Percentiles rank a stretch among this genome's conserved stretches.
Conservation (phyloP, 148 eudicot genomes). For the Silene latifolia region DNA sequence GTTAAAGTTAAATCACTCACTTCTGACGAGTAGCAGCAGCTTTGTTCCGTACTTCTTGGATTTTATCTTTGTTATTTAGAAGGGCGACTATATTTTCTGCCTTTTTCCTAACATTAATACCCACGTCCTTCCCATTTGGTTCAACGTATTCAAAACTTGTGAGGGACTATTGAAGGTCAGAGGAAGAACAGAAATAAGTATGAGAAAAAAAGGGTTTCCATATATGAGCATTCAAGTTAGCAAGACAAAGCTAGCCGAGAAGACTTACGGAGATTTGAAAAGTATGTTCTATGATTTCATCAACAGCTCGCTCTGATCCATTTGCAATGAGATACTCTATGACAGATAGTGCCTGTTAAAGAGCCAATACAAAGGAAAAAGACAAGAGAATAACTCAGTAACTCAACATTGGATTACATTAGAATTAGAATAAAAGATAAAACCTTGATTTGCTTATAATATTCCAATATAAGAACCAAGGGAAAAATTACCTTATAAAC, state of each 20-base stretch:
- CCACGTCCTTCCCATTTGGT: constrained; percentile 86
- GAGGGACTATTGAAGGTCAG: constrained; percentile 52
- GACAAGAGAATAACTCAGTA: neutral
- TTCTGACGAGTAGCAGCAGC: constrained; percentile 90
- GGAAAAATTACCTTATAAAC: constrained; percentile 73
- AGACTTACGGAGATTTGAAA: constrained; percentile 78
- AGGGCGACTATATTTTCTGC: constrained; percentile 84
- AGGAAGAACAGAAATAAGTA: constrained; percentile 11
- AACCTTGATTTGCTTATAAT: neutral
- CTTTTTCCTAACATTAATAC: constrained; percentile 96
- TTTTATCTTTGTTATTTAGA: constrained; percentile 82
- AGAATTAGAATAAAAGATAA: neutral
- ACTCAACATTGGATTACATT: neutral
- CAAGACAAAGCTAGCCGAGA: neutral
- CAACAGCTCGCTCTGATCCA: constrained; percentile 98
- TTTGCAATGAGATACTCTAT: constrained; percentile 92
- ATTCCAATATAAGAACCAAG: constrained; percentile 3
- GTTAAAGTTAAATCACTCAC: constrained; percentile 43
- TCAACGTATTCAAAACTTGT: constrained; percentile 81
- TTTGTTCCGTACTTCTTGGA: constrained; percentile 84
- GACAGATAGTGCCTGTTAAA: constrained; percentile 71
- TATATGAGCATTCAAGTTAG: neutral
- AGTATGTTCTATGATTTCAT: constrained; percentile 94
- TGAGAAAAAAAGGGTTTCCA: constrained; percentile 7
- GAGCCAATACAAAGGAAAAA: constrained; percentile 5